Evolutionary conservation across 1,284 basidiomycete species (phyloP).

Genomic region (Apiotrichum gamsii): DNA sequence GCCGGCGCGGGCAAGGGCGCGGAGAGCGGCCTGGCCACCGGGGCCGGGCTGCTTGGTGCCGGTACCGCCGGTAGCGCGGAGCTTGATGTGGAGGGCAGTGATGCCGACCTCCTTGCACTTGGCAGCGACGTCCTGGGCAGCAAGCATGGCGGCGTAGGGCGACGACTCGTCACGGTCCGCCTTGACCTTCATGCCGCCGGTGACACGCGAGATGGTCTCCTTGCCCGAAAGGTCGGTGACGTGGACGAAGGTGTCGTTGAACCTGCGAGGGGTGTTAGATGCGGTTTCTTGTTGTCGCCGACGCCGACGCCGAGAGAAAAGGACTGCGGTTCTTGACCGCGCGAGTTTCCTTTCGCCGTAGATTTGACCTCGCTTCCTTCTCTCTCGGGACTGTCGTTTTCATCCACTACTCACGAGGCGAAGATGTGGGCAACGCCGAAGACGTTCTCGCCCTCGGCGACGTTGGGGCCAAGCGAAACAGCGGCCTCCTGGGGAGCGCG

Average conservation of each 20-base stretch:
- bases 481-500: conserved; percentile 64
- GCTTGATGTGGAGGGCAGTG: conserved; percentile 80
- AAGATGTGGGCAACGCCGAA: conserved; percentile 97
- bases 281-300: too few relatives aligned
- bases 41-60: conserved; percentile 98
- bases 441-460: conserved; percentile 89
- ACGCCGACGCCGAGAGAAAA: too few relatives aligned
- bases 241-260: conserved; percentile 99
- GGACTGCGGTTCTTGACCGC: too few relatives aligned
- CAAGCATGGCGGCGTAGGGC: conserved; percentile 97
- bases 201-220: conserved; percentile 98
- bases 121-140: conserved; percentile 91
- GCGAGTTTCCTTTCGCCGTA: too few relatives aligned
- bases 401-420: conserved; percentile 66
- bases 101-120: conserved; percentile 99
- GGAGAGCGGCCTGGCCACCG: conserved; percentile 95
- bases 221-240: conserved; percentile 97
- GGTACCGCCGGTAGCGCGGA: conserved; percentile 96
- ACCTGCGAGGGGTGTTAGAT: too few relatives aligned
- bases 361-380: too few relatives aligned
- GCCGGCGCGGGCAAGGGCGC: conserved; percentile 95
- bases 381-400: too few relatives aligned
- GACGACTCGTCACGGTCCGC: conserved; percentile 99
- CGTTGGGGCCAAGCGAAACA: conserved; percentile 86
- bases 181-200: conserved; percentile 99